phyloP scores from a whole-genome alignment of 208 protist species.

The Wallacemonas sp. region DNA sequence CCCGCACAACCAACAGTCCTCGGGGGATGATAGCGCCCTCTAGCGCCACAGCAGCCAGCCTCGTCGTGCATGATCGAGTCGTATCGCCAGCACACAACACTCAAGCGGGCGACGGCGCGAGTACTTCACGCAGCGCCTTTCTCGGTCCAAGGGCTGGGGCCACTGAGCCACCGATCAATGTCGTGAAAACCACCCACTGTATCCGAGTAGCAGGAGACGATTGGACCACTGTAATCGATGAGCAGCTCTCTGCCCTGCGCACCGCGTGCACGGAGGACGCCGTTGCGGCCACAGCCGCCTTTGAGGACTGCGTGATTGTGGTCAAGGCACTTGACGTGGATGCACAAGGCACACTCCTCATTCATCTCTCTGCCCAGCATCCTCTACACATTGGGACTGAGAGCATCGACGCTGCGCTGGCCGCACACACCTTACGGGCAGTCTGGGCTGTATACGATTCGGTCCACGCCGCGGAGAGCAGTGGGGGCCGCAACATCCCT shows the following conservation, averaged over 20 bases:
- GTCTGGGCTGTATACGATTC: conserved; percentile 4
- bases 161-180: too few species aligned
- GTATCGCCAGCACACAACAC: not conserved
- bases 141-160: too few species aligned
- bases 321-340: not conserved
- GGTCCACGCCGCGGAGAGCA: not conserved
- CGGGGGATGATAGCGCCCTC: not conserved
- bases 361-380: conserved; percentile 1
- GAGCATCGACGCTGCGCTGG: not conserved
- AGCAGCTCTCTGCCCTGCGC: not conserved
- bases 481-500: not conserved
- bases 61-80: too few species aligned
- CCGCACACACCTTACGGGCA: not conserved
- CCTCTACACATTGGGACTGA: not conserved
- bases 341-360: not conserved
- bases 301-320: not conserved
- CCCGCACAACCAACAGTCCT: not conserved
- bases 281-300: not conserved
- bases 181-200: not conserved
- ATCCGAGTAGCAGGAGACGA: not conserved
- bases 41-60: too few species aligned
- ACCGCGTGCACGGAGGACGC: not conserved
- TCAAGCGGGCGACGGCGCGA: not conserved
- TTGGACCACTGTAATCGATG: not conserved
- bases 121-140: too few species aligned